Evolutionary conservation across 495 filamentous ascomycete species (phyloP).

Genomic region (Usnea hakonensis): DNA sequence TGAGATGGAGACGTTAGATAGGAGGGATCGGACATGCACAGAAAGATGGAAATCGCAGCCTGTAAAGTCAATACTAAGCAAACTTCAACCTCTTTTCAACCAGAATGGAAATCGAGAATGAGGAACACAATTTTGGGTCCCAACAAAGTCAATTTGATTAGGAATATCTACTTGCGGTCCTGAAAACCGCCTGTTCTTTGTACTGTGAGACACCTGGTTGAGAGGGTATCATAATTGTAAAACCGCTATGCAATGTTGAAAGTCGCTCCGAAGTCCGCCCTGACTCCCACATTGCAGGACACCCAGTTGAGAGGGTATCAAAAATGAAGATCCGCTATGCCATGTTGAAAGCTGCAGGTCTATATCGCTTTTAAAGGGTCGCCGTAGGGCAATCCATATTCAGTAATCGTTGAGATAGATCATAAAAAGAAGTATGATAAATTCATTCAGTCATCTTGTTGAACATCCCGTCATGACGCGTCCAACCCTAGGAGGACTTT

Average conservation of each 20-base stretch:
- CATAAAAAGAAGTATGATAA: constrained; percentile 13
- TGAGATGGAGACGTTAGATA: background rate
- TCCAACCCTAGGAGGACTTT: constrained; percentile 38
- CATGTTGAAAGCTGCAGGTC: constrained; percentile 18
- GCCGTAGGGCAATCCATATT: constrained; percentile 39
- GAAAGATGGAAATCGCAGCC: background rate
- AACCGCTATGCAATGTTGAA: constrained; percentile 14
- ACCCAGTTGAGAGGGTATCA: constrained; percentile 16
- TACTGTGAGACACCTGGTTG: constrained; percentile 9
- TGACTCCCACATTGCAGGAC: background rate
- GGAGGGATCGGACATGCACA: background rate
- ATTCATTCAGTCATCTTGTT: constrained; percentile 33
- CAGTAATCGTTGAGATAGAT: constrained; percentile 49
- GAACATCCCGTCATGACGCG: constrained; percentile 40
- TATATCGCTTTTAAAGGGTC: constrained; percentile 14
- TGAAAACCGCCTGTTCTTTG: background rate
- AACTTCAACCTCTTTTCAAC: background rate
- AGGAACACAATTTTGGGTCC: background rate
- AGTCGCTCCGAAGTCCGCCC: background rate
- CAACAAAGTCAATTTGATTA: background rate
- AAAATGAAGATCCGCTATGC: constrained; percentile 11
- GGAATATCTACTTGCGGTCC: background rate
- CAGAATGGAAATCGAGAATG: background rate
- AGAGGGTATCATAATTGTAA: constrained; percentile 13
- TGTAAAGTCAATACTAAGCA: background rate